Base-by-base conservation (phyloP, 1,139 yeast genomes). In the Meyerozyma athensensis region DNA sequence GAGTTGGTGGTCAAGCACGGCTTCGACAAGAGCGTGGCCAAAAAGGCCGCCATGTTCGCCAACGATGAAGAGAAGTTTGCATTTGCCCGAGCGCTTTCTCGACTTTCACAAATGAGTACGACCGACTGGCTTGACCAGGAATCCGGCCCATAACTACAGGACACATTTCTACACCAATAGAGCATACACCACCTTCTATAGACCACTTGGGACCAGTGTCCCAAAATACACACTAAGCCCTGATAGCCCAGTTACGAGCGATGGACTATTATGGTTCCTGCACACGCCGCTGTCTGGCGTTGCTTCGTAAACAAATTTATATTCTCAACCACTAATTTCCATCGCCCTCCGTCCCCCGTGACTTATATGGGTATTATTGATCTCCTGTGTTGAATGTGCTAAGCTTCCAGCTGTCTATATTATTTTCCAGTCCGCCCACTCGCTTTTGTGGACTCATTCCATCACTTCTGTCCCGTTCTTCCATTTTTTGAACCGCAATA, bases 31-130 rank as follows among this genome's bases (percentile, higher is more conserved):
- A 79, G 79, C 45, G 68, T 83, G 38, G 86, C 92, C n/a, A 75
- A 81, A 48, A 79, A 81, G 55, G 85, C 94, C 1, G 68, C 84
- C 24, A 79, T 87, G 79, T 90, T 92, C 63, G 85, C 72, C 35
- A 72, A 84, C 33, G 97, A 89, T 57, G 98, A 92, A 59, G 98
- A 92, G 61, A 77, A 83, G 59, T 92, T 92, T 67, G 98, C 98
- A 12, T 92, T 90, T 68, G 96, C 97, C 1, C 74, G 98, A 54
- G 97, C 97, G 0, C 68, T 92, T 45, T 82, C 94, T 48, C 76
- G 98, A 56, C 69, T 92, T 47, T 75, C 92, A 37, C 97, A 92
- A 52, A 92, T 92, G 97, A 83, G 95, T 49, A 84, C 96, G 4
- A 81, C 81, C 32, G 95, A 85, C 39, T 92, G 98, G 98, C 82